Conservation (phyloP, 2,329 filamentous ascomycete genomes). For the Talaromyces albobiverticillius region DNA sequence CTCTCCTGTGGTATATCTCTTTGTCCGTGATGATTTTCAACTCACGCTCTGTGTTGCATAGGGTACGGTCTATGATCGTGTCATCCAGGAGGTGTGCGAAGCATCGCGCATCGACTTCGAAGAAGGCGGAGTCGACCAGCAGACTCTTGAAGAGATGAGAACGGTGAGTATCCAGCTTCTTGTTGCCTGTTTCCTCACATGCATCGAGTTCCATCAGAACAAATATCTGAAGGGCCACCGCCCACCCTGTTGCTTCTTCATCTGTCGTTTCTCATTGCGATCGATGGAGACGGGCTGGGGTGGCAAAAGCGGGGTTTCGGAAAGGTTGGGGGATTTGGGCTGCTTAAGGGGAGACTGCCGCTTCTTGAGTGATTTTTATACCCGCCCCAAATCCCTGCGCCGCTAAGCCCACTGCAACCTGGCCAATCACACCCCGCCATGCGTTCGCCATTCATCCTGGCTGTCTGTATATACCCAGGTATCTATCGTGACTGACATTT, state of each 20-base stretch:
- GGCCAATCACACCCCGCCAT: conserved; percentile 20
- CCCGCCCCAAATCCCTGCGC: conserved; percentile 18
- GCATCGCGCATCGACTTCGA: conserved; percentile 93
- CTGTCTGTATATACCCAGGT: no score
- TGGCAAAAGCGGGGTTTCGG: conserved; percentile 20
- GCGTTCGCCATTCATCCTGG: not conserved
- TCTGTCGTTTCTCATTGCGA: conserved; percentile 9
- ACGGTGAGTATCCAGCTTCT: conserved; percentile 62
- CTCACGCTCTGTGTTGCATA: conserved; percentile 35
- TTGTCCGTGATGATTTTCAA: conserved; percentile 12
- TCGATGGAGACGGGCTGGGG: conserved; percentile 8
- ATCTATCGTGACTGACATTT: not conserved
- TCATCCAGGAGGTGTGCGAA: conserved; percentile 90
- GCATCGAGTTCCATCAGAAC: not conserved
- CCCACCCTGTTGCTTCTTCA: conserved; percentile 12
- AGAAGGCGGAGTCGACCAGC: conserved; percentile 86
- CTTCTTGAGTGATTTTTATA: conserved; percentile 44
- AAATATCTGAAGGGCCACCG: no score
- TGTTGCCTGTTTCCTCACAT: not conserved
- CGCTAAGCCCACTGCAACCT: conserved; percentile 13
- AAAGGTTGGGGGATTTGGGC: conserved; percentile 33
- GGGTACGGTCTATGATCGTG: conserved; percentile 82
- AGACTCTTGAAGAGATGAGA: conserved; percentile 80
- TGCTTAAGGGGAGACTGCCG: conserved; percentile 34
- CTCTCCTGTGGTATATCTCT: not conserved